These are phyloP conservation scores for Furcasterigmium furcatum DNA, from an alignment of 2,329 filamentous ascomycete genomes.

Conservation along the genomic window DNA sequence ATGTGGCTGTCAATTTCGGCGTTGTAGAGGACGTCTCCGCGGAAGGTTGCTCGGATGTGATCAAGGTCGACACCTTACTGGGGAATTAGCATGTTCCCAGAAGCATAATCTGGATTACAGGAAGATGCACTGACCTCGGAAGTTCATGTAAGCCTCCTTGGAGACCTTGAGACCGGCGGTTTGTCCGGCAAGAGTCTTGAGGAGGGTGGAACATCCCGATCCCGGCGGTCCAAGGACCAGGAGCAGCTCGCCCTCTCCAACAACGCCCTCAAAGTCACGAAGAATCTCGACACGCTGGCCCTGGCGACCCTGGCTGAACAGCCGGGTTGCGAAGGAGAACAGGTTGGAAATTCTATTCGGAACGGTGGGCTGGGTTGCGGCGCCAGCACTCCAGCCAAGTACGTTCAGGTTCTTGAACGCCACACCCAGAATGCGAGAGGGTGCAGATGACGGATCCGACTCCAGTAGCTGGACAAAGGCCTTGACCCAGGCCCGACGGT, in stretches of 20 bases:
- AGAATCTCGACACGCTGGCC: slow-evolving; percentile 41
- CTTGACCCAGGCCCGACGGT: slow-evolving; percentile 19
- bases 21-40: slow-evolving; percentile 47
- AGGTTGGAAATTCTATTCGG: slow-evolving; percentile 25
- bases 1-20: slow-evolving; percentile 53
- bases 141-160: slow-evolving; percentile 8
- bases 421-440: slow-evolving; percentile 17
- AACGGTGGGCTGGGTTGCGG: slow-evolving; percentile 16
- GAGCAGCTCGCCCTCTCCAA: slow-evolving; percentile 53
- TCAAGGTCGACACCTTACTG: slow-evolving; percentile 8
- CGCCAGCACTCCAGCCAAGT: slow-evolving; percentile 17
- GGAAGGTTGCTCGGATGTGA: slow-evolving; percentile 11
- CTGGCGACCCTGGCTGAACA: neutral
- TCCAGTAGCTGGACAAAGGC: slow-evolving; percentile 17
- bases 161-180: slow-evolving; percentile 51
- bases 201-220: slow-evolving; percentile 63
- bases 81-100: too few species aligned
- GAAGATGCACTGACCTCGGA: neutral
- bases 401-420: slow-evolving; percentile 19
- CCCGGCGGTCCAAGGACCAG: slow-evolving; percentile 53
- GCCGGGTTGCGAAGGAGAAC: slow-evolving; percentile 14
- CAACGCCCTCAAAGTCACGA: slow-evolving; percentile 44
- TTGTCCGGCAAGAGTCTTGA: slow-evolving; percentile 63
- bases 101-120: neutral
- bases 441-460: slow-evolving; percentile 14